Evolutionary conservation across 108 stramenopile genomes (phyloP), one percentile per base, ranked within the genome.

Genomic region (Mayamaea pseudoterrestris): DNA sequence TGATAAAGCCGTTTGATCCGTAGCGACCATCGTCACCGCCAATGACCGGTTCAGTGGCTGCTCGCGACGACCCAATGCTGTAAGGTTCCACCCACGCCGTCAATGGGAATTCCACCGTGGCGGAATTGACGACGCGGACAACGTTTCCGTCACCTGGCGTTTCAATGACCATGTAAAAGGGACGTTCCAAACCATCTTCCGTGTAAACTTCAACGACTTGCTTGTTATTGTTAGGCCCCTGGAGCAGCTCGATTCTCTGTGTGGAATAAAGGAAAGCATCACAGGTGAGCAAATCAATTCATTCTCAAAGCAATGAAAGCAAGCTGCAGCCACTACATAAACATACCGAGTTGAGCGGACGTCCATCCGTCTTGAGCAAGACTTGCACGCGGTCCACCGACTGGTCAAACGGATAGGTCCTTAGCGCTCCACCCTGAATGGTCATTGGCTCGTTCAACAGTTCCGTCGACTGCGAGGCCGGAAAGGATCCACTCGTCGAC

Each of bases 191-290:
- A 56, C 85, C 85, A 37, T 81, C 80, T 62, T 81, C 77, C 47
- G 80, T 82, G 80, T 82, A 87, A 16, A 87, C 52, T 60, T 82
- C 84, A 56, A 81, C 72, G 13, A 81, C 77, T 50, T 87, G 84
- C 66, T 87, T 87, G 84, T 68, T 78, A 61, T 87, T 81, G 66
- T 87, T 87, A 27, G 84, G 84, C 54, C 84, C 84, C 61, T 79
- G 80, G 30, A 79, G 62, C 44, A 87, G 66, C 55, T 82, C 85
- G 44, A 87, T 79, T 47, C 78, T 58, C n/a, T n/a, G n/a, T n/a
- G n/a, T n/a, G n/a, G 45, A n/a, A n/a, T n/a, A n/a, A n/a, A n/a
- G n/a, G n/a, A n/a, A n/a, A n/a, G n/a, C n/a, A n/a, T n/a, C n/a
- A n/a, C n/a, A n/a, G n/a, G n/a, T n/a, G n/a, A n/a, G n/a, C n/a